Percentiles rank a stretch among this genome's conserved stretches.
Conservation (phyloP, 352 stramenopile genomes). For the Globisporangium echinulatum region DNA sequence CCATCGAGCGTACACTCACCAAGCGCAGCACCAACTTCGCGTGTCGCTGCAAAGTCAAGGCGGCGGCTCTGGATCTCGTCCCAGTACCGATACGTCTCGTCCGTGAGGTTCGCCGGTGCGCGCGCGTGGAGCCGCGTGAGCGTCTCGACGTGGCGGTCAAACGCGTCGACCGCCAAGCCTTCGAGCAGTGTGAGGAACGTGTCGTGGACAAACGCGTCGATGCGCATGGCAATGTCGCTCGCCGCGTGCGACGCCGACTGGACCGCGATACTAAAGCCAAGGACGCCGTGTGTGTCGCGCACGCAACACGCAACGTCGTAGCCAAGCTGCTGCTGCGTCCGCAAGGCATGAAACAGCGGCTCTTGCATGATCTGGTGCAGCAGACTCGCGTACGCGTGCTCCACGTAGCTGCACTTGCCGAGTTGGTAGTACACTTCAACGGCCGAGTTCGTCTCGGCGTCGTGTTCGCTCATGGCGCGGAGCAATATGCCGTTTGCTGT, state of each 20-base stretch:
- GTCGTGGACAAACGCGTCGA: conserved; percentile 56
- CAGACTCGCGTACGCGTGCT: conserved; percentile 61
- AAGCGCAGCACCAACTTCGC: conserved; percentile 34
- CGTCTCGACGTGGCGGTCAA: conserved; percentile 43
- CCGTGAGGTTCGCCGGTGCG: conserved; percentile 41
- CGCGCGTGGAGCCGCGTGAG: conserved; percentile 36
- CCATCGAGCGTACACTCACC: conserved; percentile 30
- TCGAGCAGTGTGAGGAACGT: conserved; percentile 31
- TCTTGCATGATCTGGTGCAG: conserved; percentile 76
- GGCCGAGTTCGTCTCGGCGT: conserved; percentile 68
- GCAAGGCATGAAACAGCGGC: conserved; percentile 75
- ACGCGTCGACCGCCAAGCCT: conserved; percentile 17
- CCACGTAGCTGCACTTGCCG: conserved; percentile 32
- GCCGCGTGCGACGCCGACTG: conserved; percentile 62
- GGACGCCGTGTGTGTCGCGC: conserved; percentile 66
- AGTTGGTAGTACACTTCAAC: conserved; percentile 86
- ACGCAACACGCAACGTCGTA: conserved; percentile 78
- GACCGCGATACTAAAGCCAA: conserved; percentile 64
- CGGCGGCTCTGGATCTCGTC: conserved; percentile 61
- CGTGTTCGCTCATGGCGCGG: conserved; percentile 52
- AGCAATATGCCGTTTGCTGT: conserved; percentile 55
- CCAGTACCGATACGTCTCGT: conserved; percentile 67
- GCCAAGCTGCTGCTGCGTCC: conserved; percentile 76
- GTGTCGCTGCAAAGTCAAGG: conserved; percentile 56
- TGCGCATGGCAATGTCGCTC: conserved; percentile 44